These are phyloP conservation scores for Tubosaeta sp. DNA, from an alignment of 768 basidiomycete genomes.

Conservation along the genomic window DNA sequence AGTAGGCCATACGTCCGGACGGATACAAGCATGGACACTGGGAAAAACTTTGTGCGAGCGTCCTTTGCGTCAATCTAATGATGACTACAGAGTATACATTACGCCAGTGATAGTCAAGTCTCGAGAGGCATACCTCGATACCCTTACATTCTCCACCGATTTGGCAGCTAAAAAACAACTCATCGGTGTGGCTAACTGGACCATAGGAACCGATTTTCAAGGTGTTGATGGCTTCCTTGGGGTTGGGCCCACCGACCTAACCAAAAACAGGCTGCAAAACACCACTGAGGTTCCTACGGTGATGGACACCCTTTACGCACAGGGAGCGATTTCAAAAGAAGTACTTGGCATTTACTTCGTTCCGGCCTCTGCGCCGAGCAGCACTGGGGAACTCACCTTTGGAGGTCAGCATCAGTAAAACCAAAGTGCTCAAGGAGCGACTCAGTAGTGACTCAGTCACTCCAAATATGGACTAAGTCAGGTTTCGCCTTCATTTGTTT, in stretches of 20 bases:
- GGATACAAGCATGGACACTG: conserved; percentile 11
- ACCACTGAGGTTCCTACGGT: conserved; percentile 28
- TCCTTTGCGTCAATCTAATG: neutral
- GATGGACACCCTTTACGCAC: conserved; percentile 30
- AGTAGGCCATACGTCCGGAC: conserved; percentile 8
- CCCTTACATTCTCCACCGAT: neutral
- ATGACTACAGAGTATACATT: too few species aligned
- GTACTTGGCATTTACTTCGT: conserved; percentile 31
- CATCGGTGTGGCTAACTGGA: conserved; percentile 22
- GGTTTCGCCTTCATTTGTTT: too few species aligned
- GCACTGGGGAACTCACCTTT: conserved; percentile 17
- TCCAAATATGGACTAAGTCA: too few species aligned
- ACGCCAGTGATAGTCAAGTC: too few species aligned
- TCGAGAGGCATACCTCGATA: too few species aligned
- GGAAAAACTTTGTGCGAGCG: neutral
- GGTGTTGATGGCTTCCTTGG: conserved; percentile 9
- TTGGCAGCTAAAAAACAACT: neutral
- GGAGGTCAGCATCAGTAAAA: conserved; percentile 25
- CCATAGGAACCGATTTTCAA: neutral
- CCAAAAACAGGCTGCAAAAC: conserved; percentile 18
- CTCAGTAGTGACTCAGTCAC: too few species aligned
- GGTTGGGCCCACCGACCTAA: conserved; percentile 31
- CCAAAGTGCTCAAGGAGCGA: too few species aligned
- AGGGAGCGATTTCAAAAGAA: conserved; percentile 22
- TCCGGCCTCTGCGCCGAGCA: conserved; percentile 17